A percentile compares a stretch with the other conserved stretches of the same genome.
These are phyloP conservation scores for Stephanodiscus triporus DNA, from an alignment of 108 stramenopile genomes.

Conservation along the genomic window DNA sequence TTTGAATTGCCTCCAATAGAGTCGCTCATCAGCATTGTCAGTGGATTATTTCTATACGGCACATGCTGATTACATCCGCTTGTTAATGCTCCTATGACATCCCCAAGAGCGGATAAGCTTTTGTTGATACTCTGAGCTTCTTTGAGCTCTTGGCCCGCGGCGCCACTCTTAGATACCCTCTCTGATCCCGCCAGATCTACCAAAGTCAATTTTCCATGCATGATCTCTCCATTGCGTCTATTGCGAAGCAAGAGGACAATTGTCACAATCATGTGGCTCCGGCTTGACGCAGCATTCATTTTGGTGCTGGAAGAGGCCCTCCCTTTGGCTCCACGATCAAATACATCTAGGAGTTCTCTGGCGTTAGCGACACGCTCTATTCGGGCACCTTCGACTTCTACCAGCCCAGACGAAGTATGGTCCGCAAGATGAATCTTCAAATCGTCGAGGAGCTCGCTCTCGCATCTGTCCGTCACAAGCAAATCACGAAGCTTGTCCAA, in stretches of 20 bases:
- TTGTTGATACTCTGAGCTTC: conserved; percentile 82
- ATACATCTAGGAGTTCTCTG: conserved; percentile 47
- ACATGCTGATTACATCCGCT: conserved; percentile 56
- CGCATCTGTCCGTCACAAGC: conserved; percentile 29
- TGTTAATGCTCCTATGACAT: conserved; percentile 75
- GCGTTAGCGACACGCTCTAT: conserved; percentile 37
- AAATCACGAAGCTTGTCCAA: conserved; percentile 71
- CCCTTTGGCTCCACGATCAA: conserved; percentile 52
- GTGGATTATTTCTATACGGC: conserved; percentile 75
- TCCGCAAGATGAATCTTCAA: conserved; percentile 56
- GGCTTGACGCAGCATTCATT: conserved; percentile 70
- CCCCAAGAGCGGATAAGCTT: conserved; percentile 67
- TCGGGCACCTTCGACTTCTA: conserved; percentile 59
- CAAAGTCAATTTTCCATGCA: conserved; percentile 70
- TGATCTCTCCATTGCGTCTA: conserved; percentile 39
- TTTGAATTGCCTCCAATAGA: conserved; percentile 73
- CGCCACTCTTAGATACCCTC: conserved; percentile 72
- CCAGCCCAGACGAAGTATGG: conserved; percentile 51
- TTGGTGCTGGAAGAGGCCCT: conserved; percentile 68
- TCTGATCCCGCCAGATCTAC: conserved; percentile 88
- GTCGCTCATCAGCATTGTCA: conserved; percentile 78
- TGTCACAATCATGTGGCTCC: conserved; percentile 64
- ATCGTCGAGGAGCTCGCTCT: conserved; percentile 11
- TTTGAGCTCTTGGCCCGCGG: conserved; percentile 57
- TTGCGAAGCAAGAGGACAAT: conserved; percentile 52